phyloP scores from a whole-genome alignment of 2,329 filamentous ascomycete species.

The Talaromyces amestolkiae region DNA sequence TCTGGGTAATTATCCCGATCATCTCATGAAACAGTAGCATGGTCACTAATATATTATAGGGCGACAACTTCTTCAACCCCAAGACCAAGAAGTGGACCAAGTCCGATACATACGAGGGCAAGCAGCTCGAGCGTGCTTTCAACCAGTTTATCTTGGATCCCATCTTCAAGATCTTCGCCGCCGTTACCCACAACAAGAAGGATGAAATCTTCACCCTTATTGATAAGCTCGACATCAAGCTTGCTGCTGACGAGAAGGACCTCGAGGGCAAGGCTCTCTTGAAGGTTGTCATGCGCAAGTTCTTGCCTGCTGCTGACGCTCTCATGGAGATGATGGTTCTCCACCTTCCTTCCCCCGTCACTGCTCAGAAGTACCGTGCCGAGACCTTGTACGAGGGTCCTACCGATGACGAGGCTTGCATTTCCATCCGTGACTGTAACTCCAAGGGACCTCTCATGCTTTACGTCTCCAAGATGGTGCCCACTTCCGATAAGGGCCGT shows the following conservation, averaged over 20 bases:
- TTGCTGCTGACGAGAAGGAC: constrained; percentile 78
- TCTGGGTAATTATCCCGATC: constrained; percentile 59
- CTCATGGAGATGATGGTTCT: constrained; percentile 99
- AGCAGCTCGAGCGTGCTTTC: constrained; percentile 95
- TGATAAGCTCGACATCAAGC: constrained; percentile 94
- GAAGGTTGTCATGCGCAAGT: constrained; percentile 98
- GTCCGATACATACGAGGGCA: constrained; percentile 75
- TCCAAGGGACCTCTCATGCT: constrained; percentile 98
- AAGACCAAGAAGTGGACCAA: constrained; percentile 99
- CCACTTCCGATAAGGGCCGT: constrained; percentile 98
- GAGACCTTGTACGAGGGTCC: constrained; percentile 99
- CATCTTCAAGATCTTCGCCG: constrained; percentile 98
- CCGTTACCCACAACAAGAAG: constrained; percentile 98
- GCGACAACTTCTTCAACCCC: constrained; percentile 99
- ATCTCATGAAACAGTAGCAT: background rate
- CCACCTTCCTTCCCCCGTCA: constrained; percentile 92
- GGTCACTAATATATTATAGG: constrained; percentile 43
- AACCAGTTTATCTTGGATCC: constrained; percentile 99
- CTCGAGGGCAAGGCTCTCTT: constrained; percentile 97
- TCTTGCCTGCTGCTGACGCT: constrained; percentile 96
- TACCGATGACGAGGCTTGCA: constrained; percentile 82
- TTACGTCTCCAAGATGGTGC: constrained; percentile 99
- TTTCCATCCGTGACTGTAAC: constrained; percentile 98
- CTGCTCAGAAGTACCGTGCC: constrained; percentile 94
- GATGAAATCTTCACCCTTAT: constrained; percentile 81